A percentile compares a stretch with the other conserved stretches of the same genome.
Conservation (phyloP, 257 asterid genomes). For the Ophiorrhiza pumila region DNA sequence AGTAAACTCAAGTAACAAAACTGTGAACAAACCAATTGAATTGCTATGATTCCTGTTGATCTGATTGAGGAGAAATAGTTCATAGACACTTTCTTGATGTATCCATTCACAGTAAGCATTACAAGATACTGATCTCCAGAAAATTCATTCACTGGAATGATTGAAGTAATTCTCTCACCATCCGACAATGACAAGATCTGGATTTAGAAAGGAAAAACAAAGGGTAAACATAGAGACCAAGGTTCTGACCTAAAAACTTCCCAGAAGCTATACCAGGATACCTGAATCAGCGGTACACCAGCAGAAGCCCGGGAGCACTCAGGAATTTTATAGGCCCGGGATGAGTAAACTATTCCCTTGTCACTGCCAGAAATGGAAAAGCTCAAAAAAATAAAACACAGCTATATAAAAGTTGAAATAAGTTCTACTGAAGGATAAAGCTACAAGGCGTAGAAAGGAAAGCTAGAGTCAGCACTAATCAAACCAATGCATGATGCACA, state of each 20-base stretch:
- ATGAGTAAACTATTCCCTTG: conserved; percentile 84
- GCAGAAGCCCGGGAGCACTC: conserved; percentile 96
- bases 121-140: conserved; percentile 74
- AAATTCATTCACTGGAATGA: conserved; percentile 92
- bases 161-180: conserved; percentile 95
- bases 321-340: conserved; percentile 89
- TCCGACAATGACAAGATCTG: conserved; percentile 88
- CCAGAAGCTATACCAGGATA: conserved; percentile 25
- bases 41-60: conserved; percentile 93
- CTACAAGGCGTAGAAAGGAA: not conserved
- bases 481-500: not conserved
- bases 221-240: conserved; percentile 14
- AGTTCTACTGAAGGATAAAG: not conserved
- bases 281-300: conserved; percentile 92
- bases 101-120: conserved; percentile 94
- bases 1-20: conserved; percentile 24
- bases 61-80: conserved; percentile 89
- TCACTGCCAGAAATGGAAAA: conserved; percentile 50
- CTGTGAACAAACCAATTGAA: conserved; percentile 74
- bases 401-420: not conserved
- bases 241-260: conserved; percentile 1
- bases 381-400: not conserved
- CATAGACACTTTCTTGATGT: conserved; percentile 84
- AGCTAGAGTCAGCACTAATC: not conserved
- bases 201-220: conserved; percentile 25